Percentiles rank a stretch among this genome's conserved stretches.
Conservation (phyloP, 176 grass and related monocot genomes). For the Coix lacrymajobi region DNA sequence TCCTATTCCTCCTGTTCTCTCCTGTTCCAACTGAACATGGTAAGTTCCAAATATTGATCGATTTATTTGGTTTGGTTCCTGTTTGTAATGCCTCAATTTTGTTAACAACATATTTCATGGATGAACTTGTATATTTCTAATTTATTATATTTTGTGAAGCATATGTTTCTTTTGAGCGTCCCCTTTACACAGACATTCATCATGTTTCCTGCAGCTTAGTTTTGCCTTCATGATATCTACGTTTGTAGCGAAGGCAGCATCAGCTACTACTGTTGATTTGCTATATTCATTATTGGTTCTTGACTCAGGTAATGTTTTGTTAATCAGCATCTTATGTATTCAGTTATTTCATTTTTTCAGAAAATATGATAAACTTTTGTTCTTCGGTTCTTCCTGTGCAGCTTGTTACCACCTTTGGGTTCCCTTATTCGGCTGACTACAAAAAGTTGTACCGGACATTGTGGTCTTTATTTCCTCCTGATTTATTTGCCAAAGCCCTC, state of each 20-base stretch:
- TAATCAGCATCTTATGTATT: not conserved
- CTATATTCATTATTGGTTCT: slow-evolving; percentile 92
- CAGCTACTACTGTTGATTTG: slow-evolving; percentile 91
- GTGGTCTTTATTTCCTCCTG: slow-evolving; percentile 90
- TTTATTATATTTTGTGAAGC: not conserved
- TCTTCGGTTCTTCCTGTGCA: slow-evolving; percentile 38
- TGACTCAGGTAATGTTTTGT: slow-evolving; percentile 70
- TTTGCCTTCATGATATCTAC: slow-evolving; percentile 98
- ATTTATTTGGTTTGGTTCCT: slow-evolving; percentile 9
- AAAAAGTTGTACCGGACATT: slow-evolving; percentile 50
- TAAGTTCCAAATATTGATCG: slow-evolving; percentile 28
- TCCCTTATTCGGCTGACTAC: slow-evolving; percentile 56
- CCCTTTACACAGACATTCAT: slow-evolving; percentile 10
- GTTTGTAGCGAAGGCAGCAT: slow-evolving; percentile 83
- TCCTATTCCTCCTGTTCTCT: slow-evolving; percentile 86
- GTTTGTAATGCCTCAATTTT: not conserved
- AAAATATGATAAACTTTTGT: slow-evolving; percentile 19
- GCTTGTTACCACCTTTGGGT: slow-evolving; percentile 88
- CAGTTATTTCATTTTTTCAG: not conserved
- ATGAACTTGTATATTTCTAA: slow-evolving; percentile 1
- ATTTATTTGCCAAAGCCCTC: slow-evolving; percentile 87
- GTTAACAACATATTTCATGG: not conserved
- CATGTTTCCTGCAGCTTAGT: slow-evolving; percentile 63
- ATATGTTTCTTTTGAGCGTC: not conserved
- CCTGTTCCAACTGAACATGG: slow-evolving; percentile 98